These are phyloP conservation scores for Phytophthora boehmeriae DNA, from an alignment of 352 stramenopile genomes.

Conservation along the genomic window DNA sequence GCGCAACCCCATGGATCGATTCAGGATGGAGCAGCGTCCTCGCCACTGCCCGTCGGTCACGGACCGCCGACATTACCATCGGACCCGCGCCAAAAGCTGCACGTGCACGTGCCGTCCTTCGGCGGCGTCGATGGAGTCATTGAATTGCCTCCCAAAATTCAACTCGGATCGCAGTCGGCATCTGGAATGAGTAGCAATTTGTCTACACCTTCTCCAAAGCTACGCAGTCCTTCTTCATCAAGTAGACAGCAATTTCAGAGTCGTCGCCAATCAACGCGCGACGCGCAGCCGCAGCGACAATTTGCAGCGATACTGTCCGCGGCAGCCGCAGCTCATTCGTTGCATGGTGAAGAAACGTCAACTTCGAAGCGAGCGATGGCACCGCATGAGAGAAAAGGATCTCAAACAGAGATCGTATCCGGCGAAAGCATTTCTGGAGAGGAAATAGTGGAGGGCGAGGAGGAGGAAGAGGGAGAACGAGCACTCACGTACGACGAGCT, in stretches of 20 bases:
- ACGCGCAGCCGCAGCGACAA: slow-evolving; percentile 52
- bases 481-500: slow-evolving; percentile 79
- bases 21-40: background rate
- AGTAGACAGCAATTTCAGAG: slow-evolving; percentile 40
- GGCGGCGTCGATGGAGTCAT: slow-evolving; percentile 64
- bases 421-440: slow-evolving; percentile 9
- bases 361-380: slow-evolving; percentile 4
- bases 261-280: slow-evolving; percentile 42
- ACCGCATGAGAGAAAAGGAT: slow-evolving; percentile 19
- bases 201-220: slow-evolving; percentile 16
- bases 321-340: slow-evolving; percentile 16
- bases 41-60: slow-evolving; percentile 41
- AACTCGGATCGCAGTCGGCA: background rate
- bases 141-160: slow-evolving; percentile 41
- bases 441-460: slow-evolving; percentile 51
- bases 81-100: slow-evolving; percentile 58
- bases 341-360: slow-evolving; percentile 2
- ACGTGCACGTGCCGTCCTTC: slow-evolving; percentile 61
- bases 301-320: slow-evolving; percentile 39
- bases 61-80: slow-evolving; percentile 56
- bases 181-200: slow-evolving; percentile 1
- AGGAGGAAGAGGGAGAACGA: slow-evolving; percentile 77
- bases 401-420: background rate
- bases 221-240: slow-evolving; percentile 14
- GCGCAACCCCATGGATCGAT: slow-evolving; percentile 3